phyloP scores from a whole-genome alignment of 768 basidiomycete genomes.

The Pseudohyphozyma bogoriensis region DNA sequence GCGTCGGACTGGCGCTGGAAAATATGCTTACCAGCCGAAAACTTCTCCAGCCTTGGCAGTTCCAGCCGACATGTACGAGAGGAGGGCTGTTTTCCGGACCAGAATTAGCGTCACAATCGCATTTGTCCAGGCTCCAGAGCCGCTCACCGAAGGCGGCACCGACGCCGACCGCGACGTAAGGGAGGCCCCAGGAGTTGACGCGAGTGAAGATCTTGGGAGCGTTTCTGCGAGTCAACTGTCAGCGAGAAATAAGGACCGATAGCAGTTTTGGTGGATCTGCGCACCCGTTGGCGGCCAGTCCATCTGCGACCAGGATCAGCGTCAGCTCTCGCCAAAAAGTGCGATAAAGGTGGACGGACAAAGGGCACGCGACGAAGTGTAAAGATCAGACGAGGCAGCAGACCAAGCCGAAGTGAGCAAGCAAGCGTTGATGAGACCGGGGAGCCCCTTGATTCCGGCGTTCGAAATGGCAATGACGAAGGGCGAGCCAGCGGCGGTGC shows the following conservation, averaged over 20 bases:
- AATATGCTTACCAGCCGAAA: slow-evolving; percentile 40
- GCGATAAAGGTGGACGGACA: neutral
- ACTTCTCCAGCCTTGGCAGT: slow-evolving; percentile 31
- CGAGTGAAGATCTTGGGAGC: slow-evolving; percentile 39
- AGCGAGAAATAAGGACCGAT: no score
- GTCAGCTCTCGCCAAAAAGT: slow-evolving; percentile 31
- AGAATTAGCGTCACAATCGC: slow-evolving; percentile 19
- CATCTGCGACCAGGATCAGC: no score
- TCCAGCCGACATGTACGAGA: slow-evolving; percentile 31
- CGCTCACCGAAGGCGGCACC: slow-evolving; percentile 33
- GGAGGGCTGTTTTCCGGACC: slow-evolving; percentile 8
- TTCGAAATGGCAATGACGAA: slow-evolving; percentile 36
- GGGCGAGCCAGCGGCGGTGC: slow-evolving; percentile 26
- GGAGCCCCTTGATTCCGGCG: slow-evolving; percentile 40
- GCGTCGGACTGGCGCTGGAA: slow-evolving; percentile 26
- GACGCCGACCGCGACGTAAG: slow-evolving; percentile 35
- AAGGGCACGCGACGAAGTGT: slow-evolving; percentile 23
- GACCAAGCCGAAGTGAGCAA: slow-evolving; percentile 41
- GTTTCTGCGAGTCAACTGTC: no score
- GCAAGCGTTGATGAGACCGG: slow-evolving; percentile 41
- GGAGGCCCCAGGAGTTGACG: slow-evolving; percentile 39
- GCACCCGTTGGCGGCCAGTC: slow-evolving; percentile 38
- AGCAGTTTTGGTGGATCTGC: no score
- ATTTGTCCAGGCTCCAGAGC: slow-evolving; percentile 33
- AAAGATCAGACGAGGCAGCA: slow-evolving; percentile 38